Evolutionary conservation across 495 filamentous ascomycete species (phyloP).

Genomic region (Neurospora discreta): DNA sequence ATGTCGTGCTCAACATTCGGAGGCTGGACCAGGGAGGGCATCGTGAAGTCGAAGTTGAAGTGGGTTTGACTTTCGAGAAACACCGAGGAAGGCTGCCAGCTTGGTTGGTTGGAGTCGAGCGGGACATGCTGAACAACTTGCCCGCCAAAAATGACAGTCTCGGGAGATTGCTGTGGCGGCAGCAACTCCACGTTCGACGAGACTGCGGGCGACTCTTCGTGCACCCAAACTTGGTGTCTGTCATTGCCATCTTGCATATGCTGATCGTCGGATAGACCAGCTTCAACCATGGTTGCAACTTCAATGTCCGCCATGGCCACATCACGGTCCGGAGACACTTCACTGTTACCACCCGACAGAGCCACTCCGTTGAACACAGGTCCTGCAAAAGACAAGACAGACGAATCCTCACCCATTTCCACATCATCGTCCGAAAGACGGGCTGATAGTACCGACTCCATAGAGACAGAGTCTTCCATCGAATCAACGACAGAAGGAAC

Average conservation of each 20-base stretch:
- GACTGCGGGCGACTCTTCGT: not conserved
- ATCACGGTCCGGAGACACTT: not conserved
- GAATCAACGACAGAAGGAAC: not conserved
- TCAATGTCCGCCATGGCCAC: not conserved
- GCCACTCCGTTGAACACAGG: not conserved
- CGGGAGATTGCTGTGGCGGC: not conserved
- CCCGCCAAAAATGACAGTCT: not conserved
- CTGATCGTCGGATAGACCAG: not conserved
- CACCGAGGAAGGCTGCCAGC: not conserved
- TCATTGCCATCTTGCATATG: not conserved
- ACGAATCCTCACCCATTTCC: not conserved
- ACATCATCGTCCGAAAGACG: not conserved
- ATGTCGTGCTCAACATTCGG: not conserved
- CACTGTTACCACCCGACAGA: not conserved
- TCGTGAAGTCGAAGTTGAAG: not conserved
- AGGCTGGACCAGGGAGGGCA: not conserved
- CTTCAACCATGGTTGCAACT: not conserved
- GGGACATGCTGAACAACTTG: not conserved
- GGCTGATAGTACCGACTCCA: not conserved
- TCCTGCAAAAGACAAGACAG: not conserved
- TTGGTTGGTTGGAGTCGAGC: not conserved
- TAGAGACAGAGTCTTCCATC: not conserved
- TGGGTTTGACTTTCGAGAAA: not conserved
- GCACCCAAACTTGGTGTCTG: not conserved
- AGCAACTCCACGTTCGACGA: not conserved